phyloP scores from a whole-genome alignment of 2,329 filamentous ascomycete species.

The Ophiosphaerella herpotricha region DNA sequence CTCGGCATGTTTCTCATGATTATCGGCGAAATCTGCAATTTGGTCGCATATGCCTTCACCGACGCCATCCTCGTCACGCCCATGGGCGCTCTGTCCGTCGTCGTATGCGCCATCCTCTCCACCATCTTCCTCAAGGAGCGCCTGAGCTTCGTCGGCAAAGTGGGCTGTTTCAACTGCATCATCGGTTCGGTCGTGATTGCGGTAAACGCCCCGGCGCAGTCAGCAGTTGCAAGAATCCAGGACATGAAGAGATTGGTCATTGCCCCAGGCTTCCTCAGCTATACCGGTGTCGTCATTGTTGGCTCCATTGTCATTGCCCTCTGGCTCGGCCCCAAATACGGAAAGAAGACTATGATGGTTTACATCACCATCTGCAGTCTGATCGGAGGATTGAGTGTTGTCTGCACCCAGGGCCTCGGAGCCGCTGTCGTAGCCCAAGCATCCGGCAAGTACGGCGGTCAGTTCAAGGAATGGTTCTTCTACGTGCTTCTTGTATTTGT shows the following conservation, averaged over 20 bases:
- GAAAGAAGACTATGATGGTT: slow-evolving; percentile 96
- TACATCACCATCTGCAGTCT: slow-evolving; percentile 96
- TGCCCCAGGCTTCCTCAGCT: slow-evolving; percentile 81
- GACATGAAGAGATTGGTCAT: slow-evolving; percentile 90
- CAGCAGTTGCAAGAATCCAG: slow-evolving; percentile 84
- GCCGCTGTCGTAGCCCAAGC: slow-evolving; percentile 88
- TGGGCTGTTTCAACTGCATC: slow-evolving; percentile 94
- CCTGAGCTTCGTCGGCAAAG: slow-evolving; percentile 92
- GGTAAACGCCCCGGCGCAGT: slow-evolving; percentile 86
- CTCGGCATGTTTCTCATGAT: slow-evolving; percentile 96
- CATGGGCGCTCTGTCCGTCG: slow-evolving; percentile 86
- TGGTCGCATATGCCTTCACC: slow-evolving; percentile 94
- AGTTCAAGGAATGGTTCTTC: slow-evolving; percentile 98
- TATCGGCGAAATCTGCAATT: slow-evolving; percentile 83
- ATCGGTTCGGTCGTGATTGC: slow-evolving; percentile 92
- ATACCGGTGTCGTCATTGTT: slow-evolving; percentile 80
- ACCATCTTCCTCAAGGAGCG: slow-evolving; percentile 96
- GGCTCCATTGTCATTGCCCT: slow-evolving; percentile 73
- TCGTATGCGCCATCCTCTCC: slow-evolving; percentile 87
- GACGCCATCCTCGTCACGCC: slow-evolving; percentile 96
- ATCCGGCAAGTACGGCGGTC: slow-evolving; percentile 67
- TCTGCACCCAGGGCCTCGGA: slow-evolving; percentile 90
- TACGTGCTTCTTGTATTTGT: slow-evolving; percentile 93
- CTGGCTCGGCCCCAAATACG: slow-evolving; percentile 84
- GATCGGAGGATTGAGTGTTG: slow-evolving; percentile 91